Evolutionary conservation across 768 basidiomycete genomes (phyloP).

Genomic region (Mycena vulgaris): DNA sequence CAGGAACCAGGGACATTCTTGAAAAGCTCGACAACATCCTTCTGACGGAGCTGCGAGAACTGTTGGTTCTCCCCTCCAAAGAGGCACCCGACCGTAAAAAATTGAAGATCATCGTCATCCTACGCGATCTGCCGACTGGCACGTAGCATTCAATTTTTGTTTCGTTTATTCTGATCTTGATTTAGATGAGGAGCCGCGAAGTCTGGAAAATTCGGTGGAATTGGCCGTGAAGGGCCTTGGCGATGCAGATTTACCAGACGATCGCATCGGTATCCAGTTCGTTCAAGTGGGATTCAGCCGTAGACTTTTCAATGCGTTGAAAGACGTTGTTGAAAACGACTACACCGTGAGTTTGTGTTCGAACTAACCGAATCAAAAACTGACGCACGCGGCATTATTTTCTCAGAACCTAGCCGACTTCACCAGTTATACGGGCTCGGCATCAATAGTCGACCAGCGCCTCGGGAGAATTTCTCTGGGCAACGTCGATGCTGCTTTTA

Average conservation of each 20-base stretch:
- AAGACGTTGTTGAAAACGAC: conserved; percentile 13
- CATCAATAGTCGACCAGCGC: too few relatives aligned
- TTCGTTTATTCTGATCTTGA: conserved; percentile 5
- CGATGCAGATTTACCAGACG: neutral
- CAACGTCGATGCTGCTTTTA: too few relatives aligned
- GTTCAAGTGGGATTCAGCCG: conserved; percentile 17
- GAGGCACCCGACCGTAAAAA: too few relatives aligned
- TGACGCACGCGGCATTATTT: too few relatives aligned
- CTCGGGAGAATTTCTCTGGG: too few relatives aligned
- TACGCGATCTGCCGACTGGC: too few relatives aligned
- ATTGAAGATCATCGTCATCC: too few relatives aligned
- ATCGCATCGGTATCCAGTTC: conserved; percentile 7
- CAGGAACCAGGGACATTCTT: conserved; percentile 3
- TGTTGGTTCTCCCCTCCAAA: conserved; percentile 3
- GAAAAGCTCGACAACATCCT: conserved; percentile 12
- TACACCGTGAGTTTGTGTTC: neutral
- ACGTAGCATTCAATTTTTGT: neutral
- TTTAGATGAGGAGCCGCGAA: conserved; percentile 5
- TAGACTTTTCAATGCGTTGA: conserved; percentile 10
- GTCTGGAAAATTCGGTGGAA: conserved; percentile 17
- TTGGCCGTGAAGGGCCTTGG: conserved; percentile 3
- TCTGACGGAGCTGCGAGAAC: conserved; percentile 10
- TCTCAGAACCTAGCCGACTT: too few relatives aligned
- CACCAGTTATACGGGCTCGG: too few relatives aligned
- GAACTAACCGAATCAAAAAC: too few relatives aligned